Conservation (phyloP, 2,329 filamentous ascomycete species). For the Scedosporium dehoogii region DNA sequence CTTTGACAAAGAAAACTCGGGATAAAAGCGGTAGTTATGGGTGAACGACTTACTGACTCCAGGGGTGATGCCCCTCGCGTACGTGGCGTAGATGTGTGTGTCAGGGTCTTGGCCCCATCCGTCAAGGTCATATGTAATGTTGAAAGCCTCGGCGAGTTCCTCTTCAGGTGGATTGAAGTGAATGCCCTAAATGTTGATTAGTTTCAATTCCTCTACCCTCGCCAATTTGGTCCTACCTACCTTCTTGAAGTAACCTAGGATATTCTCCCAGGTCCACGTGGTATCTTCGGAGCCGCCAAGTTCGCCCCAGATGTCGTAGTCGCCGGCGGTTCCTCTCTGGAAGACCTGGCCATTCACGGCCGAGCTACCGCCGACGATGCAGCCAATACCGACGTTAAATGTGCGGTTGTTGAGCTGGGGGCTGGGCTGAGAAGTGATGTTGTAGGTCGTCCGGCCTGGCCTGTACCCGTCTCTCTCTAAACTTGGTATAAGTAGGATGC, state of each 20-base stretch:
- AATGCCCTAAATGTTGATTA: not conserved
- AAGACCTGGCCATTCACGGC: constrained; percentile 28
- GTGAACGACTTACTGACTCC: not conserved
- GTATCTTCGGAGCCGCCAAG: constrained; percentile 28
- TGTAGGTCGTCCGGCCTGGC: constrained; percentile 12
- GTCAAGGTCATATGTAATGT: constrained; percentile 16
- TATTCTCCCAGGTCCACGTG: constrained; percentile 23
- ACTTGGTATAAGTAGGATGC: constrained; percentile 13
- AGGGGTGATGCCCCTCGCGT: not conserved
- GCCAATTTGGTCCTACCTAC: constrained; percentile 11
- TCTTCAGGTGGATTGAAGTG: constrained; percentile 10
- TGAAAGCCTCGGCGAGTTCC: constrained; percentile 12
- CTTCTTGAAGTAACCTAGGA: constrained; percentile 34
- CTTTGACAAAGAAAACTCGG: not conserved
- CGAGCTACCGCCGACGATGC: constrained; percentile 27
- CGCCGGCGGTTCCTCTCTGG: constrained; percentile 22
- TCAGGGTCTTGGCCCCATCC: constrained; percentile 6
- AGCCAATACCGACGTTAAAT: constrained; percentile 20
- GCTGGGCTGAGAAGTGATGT: constrained; percentile 12
- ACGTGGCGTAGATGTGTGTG: constrained; percentile 7
- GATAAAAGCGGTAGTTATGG: not conserved
- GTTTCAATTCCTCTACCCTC: not conserved
- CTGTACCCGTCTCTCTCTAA: constrained; percentile 8
- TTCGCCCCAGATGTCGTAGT: constrained; percentile 32
- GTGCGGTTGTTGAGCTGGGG: constrained; percentile 11